Evolutionary conservation across 148 eudicot genomes (phyloP), one percentile per base, ranked within the genome.

Genomic region (Vaccinium corymbosum): DNA sequence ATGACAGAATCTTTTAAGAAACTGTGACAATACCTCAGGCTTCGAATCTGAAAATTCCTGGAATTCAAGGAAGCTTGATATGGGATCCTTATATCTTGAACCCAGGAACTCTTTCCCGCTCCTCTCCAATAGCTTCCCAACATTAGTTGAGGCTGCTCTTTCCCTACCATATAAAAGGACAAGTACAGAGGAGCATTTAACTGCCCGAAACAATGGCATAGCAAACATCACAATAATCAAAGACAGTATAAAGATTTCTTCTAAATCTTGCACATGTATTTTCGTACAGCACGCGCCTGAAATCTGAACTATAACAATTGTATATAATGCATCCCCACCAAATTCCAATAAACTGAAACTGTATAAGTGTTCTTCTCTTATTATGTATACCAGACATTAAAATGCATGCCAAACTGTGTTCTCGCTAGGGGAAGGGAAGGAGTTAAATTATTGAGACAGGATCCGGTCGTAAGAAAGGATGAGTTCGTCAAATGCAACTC

Each of bases 21-120:
- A 9, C 51, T 38, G 55, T 83, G 56, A 85, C 48, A 68, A 84
- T 85, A 94, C 99, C 95, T 94, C 97, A 52, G 93, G 95, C 76
- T 94, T 93, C 79, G 86, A 87, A 86, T 92, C 96, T 12, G 99
- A 93, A 88, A 94, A 93, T 82, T 90, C 89, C 86, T 93, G 98
- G 78, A 97, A 93, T 80, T 91, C 92, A 55, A 87, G 84, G 91
- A 93, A 97, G 92, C 95, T 94, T 42, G 93, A 91, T 84, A 97
- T 80, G 59, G 97, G 99, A 86, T 93, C 94, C 88, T 90, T 88
- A 80, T 94, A 97, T 83, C 59, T 87, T 70, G 91, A 80, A 75
- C 94, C 95, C 59, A 97, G 84, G 79, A 94, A 85, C 57, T 92
- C 93, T 86, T 91, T 89, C 42, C 99, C 99, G 14, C 78, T 87